Conservation (phyloP, 257 asterid genomes). For the Fraxinus quadrangulata region DNA sequence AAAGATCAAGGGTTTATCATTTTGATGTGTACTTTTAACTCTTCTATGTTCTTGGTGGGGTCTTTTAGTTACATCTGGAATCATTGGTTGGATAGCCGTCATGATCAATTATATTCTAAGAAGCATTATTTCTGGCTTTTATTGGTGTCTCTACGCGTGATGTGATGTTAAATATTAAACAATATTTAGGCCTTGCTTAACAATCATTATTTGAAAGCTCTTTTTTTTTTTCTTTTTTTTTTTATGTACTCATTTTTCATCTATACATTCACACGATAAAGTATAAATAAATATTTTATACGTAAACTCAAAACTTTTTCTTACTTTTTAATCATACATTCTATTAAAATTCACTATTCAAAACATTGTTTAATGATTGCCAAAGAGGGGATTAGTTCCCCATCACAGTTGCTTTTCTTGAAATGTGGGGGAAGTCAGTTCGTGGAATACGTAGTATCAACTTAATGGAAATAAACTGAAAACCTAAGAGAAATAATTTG, state of each 20-base stretch:
- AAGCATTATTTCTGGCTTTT: not conserved
- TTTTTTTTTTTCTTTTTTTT: too few species aligned
- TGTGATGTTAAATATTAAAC: not conserved
- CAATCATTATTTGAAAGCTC: too few species aligned
- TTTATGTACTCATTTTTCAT: too few species aligned
- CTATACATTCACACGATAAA: too few species aligned
- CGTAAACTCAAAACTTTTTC: too few species aligned
- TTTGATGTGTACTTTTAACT: too few species aligned
- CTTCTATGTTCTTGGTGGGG: not conserved
- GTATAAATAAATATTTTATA: too few species aligned
- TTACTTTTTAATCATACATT: too few species aligned
- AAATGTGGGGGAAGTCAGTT: not conserved
- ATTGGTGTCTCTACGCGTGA: not conserved
- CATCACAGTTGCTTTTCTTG: not conserved
- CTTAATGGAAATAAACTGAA: not conserved
- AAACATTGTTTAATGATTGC: too few species aligned
- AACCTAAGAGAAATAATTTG: not conserved
- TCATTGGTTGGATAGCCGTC: not conserved
- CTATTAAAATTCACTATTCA: too few species aligned
- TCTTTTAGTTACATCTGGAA: too few species aligned
- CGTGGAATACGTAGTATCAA: not conserved
- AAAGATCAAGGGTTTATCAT: not conserved
- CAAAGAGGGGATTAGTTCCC: not conserved
- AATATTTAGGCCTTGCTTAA: too few species aligned
- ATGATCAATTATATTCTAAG: not conserved